Evolutionary conservation across 345 rosid genomes (phyloP).

Genomic region (Syzygium grande): DNA sequence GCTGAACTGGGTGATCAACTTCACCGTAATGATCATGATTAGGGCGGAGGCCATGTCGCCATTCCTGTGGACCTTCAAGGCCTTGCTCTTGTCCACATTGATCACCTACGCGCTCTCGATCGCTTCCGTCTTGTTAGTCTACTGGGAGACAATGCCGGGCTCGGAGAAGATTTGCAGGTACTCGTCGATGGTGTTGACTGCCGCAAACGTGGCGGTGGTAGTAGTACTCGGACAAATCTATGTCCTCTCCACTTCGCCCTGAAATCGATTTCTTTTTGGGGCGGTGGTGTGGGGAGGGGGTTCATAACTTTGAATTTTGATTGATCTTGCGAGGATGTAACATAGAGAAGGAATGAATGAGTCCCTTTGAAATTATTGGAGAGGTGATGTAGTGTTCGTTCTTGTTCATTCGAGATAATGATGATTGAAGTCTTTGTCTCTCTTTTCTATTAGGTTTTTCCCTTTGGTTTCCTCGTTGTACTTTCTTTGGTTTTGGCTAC

Average conservation of each 20-base stretch:
- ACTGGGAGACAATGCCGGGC: background rate
- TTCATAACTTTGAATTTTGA: background rate
- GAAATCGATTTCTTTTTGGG: background rate
- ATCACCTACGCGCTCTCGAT: background rate
- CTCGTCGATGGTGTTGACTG: background rate
- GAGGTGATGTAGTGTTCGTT: no score
- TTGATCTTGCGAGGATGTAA: background rate
- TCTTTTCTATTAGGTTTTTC: background rate
- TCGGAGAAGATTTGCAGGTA: background rate
- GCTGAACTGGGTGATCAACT: background rate
- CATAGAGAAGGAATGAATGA: background rate
- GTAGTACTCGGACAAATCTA: background rate
- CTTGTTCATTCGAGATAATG: background rate
- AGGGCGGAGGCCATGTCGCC: background rate
- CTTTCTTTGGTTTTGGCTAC: background rate
- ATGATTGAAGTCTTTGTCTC: background rate
- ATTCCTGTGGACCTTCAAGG: background rate
- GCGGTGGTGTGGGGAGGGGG: no score
- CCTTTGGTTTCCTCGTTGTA: background rate
- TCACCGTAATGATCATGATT: background rate
- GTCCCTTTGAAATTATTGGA: no score
- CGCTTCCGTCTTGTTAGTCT: background rate
- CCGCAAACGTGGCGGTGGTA: accelerated
- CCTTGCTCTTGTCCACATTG: background rate
- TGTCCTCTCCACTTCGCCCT: background rate